Conservation (phyloP, 345 rosid genomes). For the Citrus unshiu region DNA sequence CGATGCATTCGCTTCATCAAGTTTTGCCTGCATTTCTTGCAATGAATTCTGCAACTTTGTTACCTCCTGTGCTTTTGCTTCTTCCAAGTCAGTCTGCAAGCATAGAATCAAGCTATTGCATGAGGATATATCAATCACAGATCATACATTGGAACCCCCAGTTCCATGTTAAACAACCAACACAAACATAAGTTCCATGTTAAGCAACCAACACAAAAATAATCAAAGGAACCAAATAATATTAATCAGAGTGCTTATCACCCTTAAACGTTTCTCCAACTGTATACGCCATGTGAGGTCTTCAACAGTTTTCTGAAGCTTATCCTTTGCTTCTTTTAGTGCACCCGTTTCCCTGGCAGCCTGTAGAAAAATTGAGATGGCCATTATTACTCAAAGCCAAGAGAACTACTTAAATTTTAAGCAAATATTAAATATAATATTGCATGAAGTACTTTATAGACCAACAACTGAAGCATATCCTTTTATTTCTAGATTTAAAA, state of each 20-base stretch:
- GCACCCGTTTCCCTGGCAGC: constrained; percentile 80
- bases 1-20: constrained; percentile 53
- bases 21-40: constrained; percentile 50
- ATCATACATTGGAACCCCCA: constrained; percentile 4
- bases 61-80: constrained; percentile 53
- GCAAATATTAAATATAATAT: not conserved
- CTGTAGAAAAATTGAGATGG: constrained; percentile 26
- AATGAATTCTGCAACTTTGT: constrained; percentile 44
- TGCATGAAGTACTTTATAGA: not conserved
- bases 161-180: not conserved
- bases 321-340: constrained; percentile 76
- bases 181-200: not conserved
- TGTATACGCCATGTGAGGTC: constrained; percentile 79
- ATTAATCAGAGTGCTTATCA: constrained; percentile 11
- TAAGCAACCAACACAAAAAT: not conserved
- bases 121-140: constrained; percentile 2
- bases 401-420: not conserved
- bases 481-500: not conserved
- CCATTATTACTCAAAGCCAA: not conserved
- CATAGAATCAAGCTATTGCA: not conserved
- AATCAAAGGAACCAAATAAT: not conserved
- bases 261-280: constrained; percentile 67
- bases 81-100: constrained; percentile 60
- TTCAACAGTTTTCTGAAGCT: constrained; percentile 65
- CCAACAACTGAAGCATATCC: not conserved